A percentile compares a stretch with the other conserved stretches of the same genome.
Conservation (phyloP, 1,284 basidiomycete genomes). For the Pseudozyma sp. region DNA sequence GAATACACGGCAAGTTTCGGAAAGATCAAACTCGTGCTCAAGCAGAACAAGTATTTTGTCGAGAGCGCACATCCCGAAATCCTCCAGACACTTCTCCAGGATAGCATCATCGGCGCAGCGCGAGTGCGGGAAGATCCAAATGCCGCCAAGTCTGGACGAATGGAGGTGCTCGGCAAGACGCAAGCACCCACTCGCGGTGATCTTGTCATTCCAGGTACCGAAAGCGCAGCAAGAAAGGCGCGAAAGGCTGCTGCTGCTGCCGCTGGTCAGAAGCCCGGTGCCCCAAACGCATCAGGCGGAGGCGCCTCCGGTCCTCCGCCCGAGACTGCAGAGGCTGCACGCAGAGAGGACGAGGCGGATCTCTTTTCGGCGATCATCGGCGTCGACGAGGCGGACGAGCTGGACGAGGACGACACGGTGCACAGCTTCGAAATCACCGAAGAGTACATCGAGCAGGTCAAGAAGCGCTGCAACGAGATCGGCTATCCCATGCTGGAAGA, state of each 20-base stretch:
- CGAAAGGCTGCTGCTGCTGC: slow-evolving; percentile 39
- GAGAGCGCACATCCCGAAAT: slow-evolving; percentile 67
- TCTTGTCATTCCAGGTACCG: slow-evolving; percentile 63
- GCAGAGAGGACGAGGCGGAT: slow-evolving; percentile 60
- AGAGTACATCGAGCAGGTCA: slow-evolving; percentile 66
- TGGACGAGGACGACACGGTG: slow-evolving; percentile 67
- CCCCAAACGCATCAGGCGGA: slow-evolving; percentile 4
- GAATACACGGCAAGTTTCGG: slow-evolving; percentile 67
- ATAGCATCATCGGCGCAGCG: slow-evolving; percentile 62
- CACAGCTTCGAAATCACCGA: slow-evolving; percentile 68
- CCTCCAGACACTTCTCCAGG: slow-evolving; percentile 63
- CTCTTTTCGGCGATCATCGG: slow-evolving; percentile 68
- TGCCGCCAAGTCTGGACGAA: slow-evolving; percentile 38
- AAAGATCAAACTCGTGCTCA: slow-evolving; percentile 68
- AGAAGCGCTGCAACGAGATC: slow-evolving; percentile 67
- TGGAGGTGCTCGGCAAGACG: slow-evolving; percentile 56
- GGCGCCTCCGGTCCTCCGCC: slow-evolving; percentile 33
- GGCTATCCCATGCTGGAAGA: slow-evolving; percentile 68
- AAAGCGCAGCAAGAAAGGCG: slow-evolving; percentile 49
- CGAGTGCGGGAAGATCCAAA: slow-evolving; percentile 54
- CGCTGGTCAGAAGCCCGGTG: slow-evolving; percentile 22
- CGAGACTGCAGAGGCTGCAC: slow-evolving; percentile 37
- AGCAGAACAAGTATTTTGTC: slow-evolving; percentile 69
- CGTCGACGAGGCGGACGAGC: slow-evolving; percentile 66
- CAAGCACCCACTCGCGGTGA: slow-evolving; percentile 60